These are phyloP conservation scores for Neofusicoccum kwambonambiense DNA, from an alignment of 2,329 filamentous ascomycete genomes.

Conservation along the genomic window DNA sequence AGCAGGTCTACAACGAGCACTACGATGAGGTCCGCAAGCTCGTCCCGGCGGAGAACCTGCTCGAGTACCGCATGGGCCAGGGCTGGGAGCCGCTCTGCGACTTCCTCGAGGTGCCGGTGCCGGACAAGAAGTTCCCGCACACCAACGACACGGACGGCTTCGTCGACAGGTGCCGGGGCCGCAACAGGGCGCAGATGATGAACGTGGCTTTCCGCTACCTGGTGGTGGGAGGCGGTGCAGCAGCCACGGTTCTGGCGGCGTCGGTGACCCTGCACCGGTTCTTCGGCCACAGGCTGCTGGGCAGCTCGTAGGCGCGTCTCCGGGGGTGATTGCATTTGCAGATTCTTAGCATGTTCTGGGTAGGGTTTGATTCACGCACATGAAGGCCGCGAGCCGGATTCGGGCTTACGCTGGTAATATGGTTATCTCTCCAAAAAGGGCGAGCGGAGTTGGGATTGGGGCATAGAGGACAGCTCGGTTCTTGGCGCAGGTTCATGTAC, in stretches of 20 bases:
- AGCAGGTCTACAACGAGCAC: conserved; percentile 27
- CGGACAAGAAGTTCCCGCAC: conserved; percentile 22
- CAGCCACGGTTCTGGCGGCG: conserved; percentile 34
- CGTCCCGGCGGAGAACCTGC: conserved; percentile 25
- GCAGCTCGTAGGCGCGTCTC: conserved; percentile 1
- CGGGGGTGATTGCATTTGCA: background rate
- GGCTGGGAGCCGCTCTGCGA: conserved; percentile 31
- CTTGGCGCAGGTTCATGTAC: conserved; percentile 6
- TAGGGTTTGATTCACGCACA: conserved; percentile 9
- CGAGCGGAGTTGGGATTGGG: conserved; percentile 16
- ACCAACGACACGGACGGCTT: conserved; percentile 43
- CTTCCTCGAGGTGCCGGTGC: conserved; percentile 28
- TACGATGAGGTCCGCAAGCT: conserved; percentile 26
- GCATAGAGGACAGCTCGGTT: conserved; percentile 8
- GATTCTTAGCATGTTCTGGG: background rate
- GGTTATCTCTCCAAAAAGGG: conserved; percentile 13
- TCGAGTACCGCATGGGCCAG: conserved; percentile 29
- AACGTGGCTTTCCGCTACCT: conserved; percentile 53
- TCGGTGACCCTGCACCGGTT: conserved; percentile 19
- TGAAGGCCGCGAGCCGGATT: conserved; percentile 6
- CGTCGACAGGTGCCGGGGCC: conserved; percentile 52
- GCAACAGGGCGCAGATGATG: conserved; percentile 57
- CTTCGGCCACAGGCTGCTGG: conserved; percentile 17
- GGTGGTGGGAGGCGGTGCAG: conserved; percentile 49
- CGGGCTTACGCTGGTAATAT: conserved; percentile 12